These are phyloP conservation scores for Gossypium gossypioides DNA, from an alignment of 441 rosid species.

Conservation along the genomic window DNA sequence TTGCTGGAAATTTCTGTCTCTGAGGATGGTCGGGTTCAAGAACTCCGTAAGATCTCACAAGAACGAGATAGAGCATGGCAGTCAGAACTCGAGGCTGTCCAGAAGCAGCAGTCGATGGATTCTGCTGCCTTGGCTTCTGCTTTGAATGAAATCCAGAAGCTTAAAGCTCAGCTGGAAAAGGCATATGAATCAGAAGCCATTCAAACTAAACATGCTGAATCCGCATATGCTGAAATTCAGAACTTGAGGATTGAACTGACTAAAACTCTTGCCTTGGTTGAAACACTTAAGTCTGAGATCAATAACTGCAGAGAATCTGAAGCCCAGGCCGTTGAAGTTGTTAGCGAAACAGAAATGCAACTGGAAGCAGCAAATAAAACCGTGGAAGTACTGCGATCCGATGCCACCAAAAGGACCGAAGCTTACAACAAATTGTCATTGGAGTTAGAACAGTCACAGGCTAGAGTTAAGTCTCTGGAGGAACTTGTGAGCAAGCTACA, in stretches of 20 bases:
- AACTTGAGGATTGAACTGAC: constrained; percentile 55
- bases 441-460: constrained; percentile 63
- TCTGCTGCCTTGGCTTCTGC: constrained; percentile 66
- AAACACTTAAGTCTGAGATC: constrained; percentile 46
- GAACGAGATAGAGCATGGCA: constrained; percentile 90
- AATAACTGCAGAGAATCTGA: constrained; percentile 63
- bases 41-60: constrained; percentile 69
- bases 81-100: constrained; percentile 89
- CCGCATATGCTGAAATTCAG: constrained; percentile 48
- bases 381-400: constrained; percentile 49
- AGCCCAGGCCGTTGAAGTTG: constrained; percentile 54
- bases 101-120: constrained; percentile 72
- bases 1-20: constrained; percentile 62
- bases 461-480: constrained; percentile 52
- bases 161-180: constrained; percentile 64
- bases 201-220: constrained; percentile 44
- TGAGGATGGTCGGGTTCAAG: constrained; percentile 67
- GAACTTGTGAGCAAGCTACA: constrained; percentile 52
- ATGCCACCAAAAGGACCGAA: constrained; percentile 50
- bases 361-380: constrained; percentile 56
- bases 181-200: constrained; percentile 50
- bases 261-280: constrained; percentile 59
- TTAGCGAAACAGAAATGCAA: constrained; percentile 45
- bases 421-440: constrained; percentile 38
- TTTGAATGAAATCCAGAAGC: constrained; percentile 78